Conservation (phyloP, 768 basidiomycete species). For the Pisolithus orientalis region DNA sequence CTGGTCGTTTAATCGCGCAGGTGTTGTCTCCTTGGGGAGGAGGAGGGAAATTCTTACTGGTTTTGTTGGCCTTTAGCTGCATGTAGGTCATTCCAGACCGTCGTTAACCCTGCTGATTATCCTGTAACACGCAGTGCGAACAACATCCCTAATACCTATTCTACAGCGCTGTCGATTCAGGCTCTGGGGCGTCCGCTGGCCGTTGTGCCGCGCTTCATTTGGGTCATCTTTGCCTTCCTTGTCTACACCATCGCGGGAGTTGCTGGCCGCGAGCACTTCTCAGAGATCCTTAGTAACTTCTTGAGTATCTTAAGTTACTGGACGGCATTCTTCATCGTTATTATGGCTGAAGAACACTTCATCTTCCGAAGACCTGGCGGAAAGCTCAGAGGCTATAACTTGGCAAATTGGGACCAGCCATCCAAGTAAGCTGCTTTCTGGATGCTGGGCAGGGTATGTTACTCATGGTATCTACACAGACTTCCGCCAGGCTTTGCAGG, state of each 20-base stretch:
- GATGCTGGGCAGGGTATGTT: background rate
- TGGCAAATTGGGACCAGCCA: slow-evolving; percentile 42
- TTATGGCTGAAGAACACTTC: slow-evolving; percentile 41
- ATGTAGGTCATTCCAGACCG: slow-evolving; percentile 24
- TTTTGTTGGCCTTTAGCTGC: slow-evolving; percentile 38
- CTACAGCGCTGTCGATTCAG: slow-evolving; percentile 41
- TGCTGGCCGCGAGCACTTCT: slow-evolving; percentile 40
- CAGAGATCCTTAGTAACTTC: slow-evolving; percentile 36
- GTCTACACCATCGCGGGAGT: slow-evolving; percentile 35
- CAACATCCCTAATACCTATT: slow-evolving; percentile 42
- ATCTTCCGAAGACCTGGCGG: slow-evolving; percentile 37
- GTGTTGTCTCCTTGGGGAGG: slow-evolving; percentile 40
- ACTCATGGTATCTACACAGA: background rate
- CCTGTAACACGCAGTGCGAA: slow-evolving; percentile 20
- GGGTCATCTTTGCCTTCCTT: slow-evolving; percentile 36
- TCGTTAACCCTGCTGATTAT: background rate
- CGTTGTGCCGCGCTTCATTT: slow-evolving; percentile 39
- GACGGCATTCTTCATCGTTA: slow-evolving; percentile 41
- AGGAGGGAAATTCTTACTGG: slow-evolving; percentile 35
- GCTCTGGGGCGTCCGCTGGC: slow-evolving; percentile 38
- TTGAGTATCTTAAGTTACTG: slow-evolving; percentile 40
- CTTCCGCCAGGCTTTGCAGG: slow-evolving; percentile 42
- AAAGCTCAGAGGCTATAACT: slow-evolving; percentile 43
- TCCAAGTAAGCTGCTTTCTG: slow-evolving; percentile 20
- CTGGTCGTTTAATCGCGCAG: slow-evolving; percentile 38